Base-by-base conservation (phyloP, 805 yeast species). In the Cyberlindnera suaveolens region DNA sequence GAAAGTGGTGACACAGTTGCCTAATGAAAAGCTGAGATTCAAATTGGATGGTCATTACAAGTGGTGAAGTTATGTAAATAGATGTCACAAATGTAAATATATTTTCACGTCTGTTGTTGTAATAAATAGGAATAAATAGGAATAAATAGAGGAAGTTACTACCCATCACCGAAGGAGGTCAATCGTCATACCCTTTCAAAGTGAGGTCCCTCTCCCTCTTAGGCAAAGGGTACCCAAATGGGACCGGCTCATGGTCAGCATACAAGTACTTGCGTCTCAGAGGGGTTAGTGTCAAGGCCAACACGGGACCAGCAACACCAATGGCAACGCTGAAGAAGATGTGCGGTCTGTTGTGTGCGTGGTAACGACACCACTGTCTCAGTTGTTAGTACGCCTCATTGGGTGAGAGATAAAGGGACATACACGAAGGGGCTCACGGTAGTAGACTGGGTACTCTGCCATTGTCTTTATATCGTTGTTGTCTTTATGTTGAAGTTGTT, bases 291-390 rank as follows among this genome's bases (percentile, higher is more conserved):
- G 72, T 68, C 43, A 77, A 56, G 31, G 84, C 70, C 43, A 83
- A 74, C 5, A 78, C 63, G 11, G 93, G 91, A 5, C 85, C 88
- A 39, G 81, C 60, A 34, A 77, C 58, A 7, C 89, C 95, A 56
- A 85, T 70, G 31, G 71, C 70, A 17, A 78, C 73, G 26, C 88
- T 70, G 57, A 72, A 79, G 60, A 84, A 80, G 50, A 83, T 68
- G 64, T 84, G 87, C 34, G 95, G 95, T 60, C 79, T 78, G 52
- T 76, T 77, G 66, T 84, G 83, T 19, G 90, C 85, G 53, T 80
- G 81, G 66, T 78, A 84, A 61, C 90, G 82, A 51, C 73, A 63
- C 85, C 85, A 80, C 84, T 78, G 49, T 29, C 7, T 23, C 15
- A 13, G 10, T 19, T 18, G 38, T 45, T 41, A 41, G 42, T 33